phyloP scores from a whole-genome alignment of 108 stramenopile genomes.

The Aureococcus anophagefferens region DNA sequence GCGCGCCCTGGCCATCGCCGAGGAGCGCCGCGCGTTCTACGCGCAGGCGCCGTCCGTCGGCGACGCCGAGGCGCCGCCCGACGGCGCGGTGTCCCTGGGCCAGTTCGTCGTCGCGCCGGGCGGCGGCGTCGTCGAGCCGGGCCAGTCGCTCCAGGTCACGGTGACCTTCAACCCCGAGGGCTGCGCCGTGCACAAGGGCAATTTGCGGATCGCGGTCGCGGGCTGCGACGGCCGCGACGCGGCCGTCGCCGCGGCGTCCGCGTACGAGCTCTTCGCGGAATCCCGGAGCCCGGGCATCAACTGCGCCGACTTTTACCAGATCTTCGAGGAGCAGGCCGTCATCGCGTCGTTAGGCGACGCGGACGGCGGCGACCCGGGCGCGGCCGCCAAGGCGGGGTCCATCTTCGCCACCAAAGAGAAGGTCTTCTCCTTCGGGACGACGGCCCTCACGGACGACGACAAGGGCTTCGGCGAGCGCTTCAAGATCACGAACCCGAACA shows the following conservation, averaged over 20 bases:
- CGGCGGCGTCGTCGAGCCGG: slow-evolving; percentile 37
- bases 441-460: slow-evolving; percentile 5
- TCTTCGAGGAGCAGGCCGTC: slow-evolving; percentile 53
- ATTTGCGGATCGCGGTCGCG: slow-evolving; percentile 10
- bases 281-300: slow-evolving; percentile 37
- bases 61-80: not conserved
- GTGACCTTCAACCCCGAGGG: slow-evolving; percentile 39
- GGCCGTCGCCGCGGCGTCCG: not conserved
- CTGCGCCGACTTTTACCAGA: slow-evolving; percentile 19
- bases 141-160: slow-evolving; percentile 17
- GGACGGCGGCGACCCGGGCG: not conserved
- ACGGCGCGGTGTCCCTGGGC: slow-evolving; percentile 2
- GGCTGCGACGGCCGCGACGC: slow-evolving; percentile 21
- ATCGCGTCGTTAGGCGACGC: slow-evolving; percentile 29
- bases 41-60: not conserved
- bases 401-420: slow-evolving; percentile 24
- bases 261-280: slow-evolving; percentile 45
- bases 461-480: slow-evolving; percentile 38
- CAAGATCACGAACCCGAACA: slow-evolving; percentile 47
- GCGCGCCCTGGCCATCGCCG: not conserved
- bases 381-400: not conserved
- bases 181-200: slow-evolving; percentile 8
- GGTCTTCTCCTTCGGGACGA: slow-evolving; percentile 36
- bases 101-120: slow-evolving; percentile 24
- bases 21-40: not conserved